phyloP scores from a whole-genome alignment of 2,329 filamentous ascomycete genomes.

The Diaporthe aspalathi region DNA sequence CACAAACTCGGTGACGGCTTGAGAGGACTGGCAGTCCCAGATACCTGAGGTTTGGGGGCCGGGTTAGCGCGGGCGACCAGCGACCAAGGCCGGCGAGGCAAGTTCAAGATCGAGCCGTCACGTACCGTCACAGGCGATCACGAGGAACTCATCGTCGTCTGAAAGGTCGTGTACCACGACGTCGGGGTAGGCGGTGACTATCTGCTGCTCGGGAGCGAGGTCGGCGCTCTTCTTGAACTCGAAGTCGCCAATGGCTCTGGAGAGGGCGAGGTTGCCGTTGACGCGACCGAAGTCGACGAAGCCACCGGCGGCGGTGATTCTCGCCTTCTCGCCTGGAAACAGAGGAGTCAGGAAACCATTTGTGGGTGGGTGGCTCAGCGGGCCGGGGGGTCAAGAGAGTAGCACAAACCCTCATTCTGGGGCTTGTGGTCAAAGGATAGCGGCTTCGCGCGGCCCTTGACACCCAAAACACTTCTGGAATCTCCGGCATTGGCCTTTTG shows the following conservation, averaged over 20 bases:
- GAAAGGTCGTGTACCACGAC: constrained; percentile 90
- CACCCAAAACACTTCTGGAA: constrained; percentile 92
- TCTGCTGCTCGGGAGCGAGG: constrained; percentile 96
- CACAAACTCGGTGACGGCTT: constrained; percentile 97
- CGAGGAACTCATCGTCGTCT: constrained; percentile 94
- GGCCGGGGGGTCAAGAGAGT: background rate
- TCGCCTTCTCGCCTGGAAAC: constrained; percentile 86
- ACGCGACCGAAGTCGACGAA: constrained; percentile 99
- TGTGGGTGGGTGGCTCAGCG: background rate
- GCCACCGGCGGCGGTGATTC: constrained; percentile 94
- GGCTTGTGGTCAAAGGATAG: constrained; percentile 99
- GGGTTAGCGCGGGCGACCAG: background rate
- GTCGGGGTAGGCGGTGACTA: constrained; percentile 96
- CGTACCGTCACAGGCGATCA: constrained; percentile 92
- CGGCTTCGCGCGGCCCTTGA: constrained; percentile 97
- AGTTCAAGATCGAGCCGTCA: background rate
- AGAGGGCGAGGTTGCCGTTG: constrained; percentile 96
- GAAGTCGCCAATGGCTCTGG: constrained; percentile 97
- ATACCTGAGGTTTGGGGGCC: constrained; percentile 76
- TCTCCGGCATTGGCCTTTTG: constrained; percentile 93
- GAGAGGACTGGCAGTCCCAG: constrained; percentile 99
- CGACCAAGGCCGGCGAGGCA: background rate
- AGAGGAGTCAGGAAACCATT: constrained; percentile 35
- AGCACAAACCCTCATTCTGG: constrained; percentile 86
- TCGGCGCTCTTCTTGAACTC: constrained; percentile 99